phyloP scores from a whole-genome alignment of 306 rosid genomes.

The Citrullus mucosospermus region DNA sequence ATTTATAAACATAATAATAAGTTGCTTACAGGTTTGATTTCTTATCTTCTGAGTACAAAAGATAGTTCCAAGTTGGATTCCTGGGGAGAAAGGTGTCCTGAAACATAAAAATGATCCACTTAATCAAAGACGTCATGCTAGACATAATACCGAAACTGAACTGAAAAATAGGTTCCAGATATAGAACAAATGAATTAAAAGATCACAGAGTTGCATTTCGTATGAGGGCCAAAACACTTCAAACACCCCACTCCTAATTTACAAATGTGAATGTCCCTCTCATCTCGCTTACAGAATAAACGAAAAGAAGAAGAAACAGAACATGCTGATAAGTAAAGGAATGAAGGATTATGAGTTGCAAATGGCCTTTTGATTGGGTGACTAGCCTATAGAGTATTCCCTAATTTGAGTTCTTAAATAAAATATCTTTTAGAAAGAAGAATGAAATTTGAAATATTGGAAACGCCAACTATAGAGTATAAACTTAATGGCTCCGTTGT shows the following conservation, averaged over 20 bases:
- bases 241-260: background rate
- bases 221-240: background rate
- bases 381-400: background rate
- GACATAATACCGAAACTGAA: too few relatives aligned
- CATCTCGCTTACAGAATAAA: background rate
- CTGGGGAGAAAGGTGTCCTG: constrained; percentile 79
- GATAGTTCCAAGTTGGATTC: constrained; percentile 58
- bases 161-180: too few relatives aligned
- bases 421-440: background rate
- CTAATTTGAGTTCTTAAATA: background rate
- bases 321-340: background rate
- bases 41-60: constrained; percentile 30
- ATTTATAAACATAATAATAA: background rate
- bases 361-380: background rate
- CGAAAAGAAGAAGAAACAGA: background rate
- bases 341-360: background rate
- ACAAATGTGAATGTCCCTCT: background rate
- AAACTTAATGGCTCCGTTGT: background rate
- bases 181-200: too few relatives aligned
- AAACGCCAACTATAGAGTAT: background rate
- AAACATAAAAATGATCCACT: background rate
- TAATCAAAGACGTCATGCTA: background rate
- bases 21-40: constrained; percentile 32
- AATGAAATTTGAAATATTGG: background rate
- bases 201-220: too few relatives aligned